phyloP scores from a whole-genome alignment of 2,329 filamentous ascomycete species.

The Aspergillus sp. region DNA sequence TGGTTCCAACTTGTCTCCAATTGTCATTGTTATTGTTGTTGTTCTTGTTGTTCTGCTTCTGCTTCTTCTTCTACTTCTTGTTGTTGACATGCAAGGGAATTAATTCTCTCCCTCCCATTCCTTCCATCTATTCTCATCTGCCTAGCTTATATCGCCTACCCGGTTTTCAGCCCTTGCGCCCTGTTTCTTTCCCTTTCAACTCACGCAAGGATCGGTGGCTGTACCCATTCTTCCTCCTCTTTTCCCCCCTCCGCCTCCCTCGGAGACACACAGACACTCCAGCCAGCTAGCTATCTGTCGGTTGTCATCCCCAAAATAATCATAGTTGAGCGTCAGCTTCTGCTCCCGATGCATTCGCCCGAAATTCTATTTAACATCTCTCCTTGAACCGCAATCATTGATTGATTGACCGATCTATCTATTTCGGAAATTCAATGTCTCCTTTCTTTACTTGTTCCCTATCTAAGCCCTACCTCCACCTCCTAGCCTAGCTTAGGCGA shows the following conservation, averaged over 20 bases:
- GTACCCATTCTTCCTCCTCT: not conserved
- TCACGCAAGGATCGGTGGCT: not conserved
- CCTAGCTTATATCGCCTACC: not conserved
- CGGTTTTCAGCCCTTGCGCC: not conserved
- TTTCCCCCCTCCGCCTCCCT: not conserved
- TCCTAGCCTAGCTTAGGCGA: conserved; percentile 1
- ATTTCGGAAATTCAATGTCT: conserved; percentile 9
- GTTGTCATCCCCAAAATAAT: conserved; percentile 18
- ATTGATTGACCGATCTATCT: not conserved
- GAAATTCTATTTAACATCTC: conserved; percentile 6
- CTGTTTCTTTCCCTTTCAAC: not conserved
- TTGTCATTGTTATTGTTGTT: conserved; percentile 8
- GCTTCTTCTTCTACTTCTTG: too few relatives aligned
- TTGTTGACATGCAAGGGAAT: conserved; percentile 18
- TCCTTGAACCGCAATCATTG: conserved; percentile 8
- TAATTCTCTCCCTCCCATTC: conserved; percentile 8
- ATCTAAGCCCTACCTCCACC: conserved; percentile 8
- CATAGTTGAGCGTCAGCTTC: conserved; percentile 8
- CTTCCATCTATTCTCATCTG: not conserved
- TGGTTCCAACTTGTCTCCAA: conserved; percentile 1
- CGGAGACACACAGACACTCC: not conserved
- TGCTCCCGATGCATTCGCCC: not conserved
- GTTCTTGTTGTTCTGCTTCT: conserved; percentile 4
- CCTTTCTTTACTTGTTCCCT: conserved; percentile 1
- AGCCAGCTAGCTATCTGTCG: conserved; percentile 12